Base-by-base conservation (phyloP, 2,329 filamentous ascomycete genomes). In the Blumeriella jaapii region DNA sequence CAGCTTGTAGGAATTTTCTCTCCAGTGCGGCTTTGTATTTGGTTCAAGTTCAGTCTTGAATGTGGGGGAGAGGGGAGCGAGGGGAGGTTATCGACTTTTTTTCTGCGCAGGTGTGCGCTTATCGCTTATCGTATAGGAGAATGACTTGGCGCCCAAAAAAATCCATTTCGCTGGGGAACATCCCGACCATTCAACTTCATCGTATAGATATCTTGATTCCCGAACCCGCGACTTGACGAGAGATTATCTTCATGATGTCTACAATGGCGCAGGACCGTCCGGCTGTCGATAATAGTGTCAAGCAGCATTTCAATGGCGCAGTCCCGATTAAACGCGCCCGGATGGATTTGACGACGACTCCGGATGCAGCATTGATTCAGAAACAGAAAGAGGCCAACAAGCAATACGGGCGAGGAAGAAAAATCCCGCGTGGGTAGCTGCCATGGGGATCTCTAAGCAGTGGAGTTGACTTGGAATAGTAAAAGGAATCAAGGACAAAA, bases 401-500 rank as follows among this genome's bases (percentile, higher is more conserved):
- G 52, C 70, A 70, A 36, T 98, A 98, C 61, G 91, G 91, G 20
- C 78, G 91, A 48, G 91, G 91, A 31, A 74, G 74, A 47, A 72
- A 72, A 44, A 79, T 93, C 49, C 70, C 79, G 39, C 35, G 49
- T 51, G 29, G 29, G 47, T 4, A n/a, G 1, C 14, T 8, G 6
- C 9, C 5, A 1, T 14, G n/a, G 3, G 14, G 4, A 26, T 23
- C 19, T 13, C 9, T n/a, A n/a, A n/a, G 7, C 12, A 9, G 12
- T 13, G 16, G 5, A 24, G 15, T 22, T 29, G 14, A 26, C 10
- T 22, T 17, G 5, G 17, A 12, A 18, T 23, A 26, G 31, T 29
- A 11, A 28, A 20, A 23, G 87, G 35, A 74, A 73, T 94, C 51
- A 82, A 78, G 52, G 86, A 96, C 66, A 93, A 83, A 68, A 98